Evolutionary conservation across 306 rosid genomes (phyloP), one percentile per base, ranked within the genome.

Genomic region (Abrus precatorius): DNA sequence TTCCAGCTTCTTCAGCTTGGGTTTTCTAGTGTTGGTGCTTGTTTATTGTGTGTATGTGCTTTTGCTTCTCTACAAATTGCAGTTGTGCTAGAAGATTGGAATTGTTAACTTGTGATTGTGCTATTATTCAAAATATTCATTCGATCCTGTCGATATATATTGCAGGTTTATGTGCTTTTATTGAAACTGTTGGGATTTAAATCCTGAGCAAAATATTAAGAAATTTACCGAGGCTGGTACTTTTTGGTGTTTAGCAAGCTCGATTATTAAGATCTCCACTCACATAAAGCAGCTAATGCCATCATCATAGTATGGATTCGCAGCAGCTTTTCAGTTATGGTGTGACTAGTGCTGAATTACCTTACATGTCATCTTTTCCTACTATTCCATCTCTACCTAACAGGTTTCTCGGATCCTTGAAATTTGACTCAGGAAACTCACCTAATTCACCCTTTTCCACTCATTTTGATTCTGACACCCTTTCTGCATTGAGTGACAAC

Each of bases 261-360:
- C 14, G 49, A 9, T 67, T 49, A 32, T 56, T 54, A 13, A 63
- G 73, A 54, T 71, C 43, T 65, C 45, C 44, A 62, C n/a, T 80
- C 30, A 5, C 63, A 49, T 59, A 27, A 63, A 48, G 48, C 76
- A 70, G 84, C 83, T 66, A 83, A 92, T 85, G 93, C 83, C 72
- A 77, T 83, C 74, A 54, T 75, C 76, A 59, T 77, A 92, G 81
- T 7, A 93, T 95, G 99, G 99, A 93, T 79, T 95, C 92, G 0
- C 95, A 80, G 78, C 93, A 87, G 66, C 82, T 90, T 61, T 87
- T 88, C 78, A 77, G 88, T 68, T 88, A 74, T 69, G 79, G 88
- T 52, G 84, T 85, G n/a, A 80, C 87, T 70, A 78, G 85, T 81
- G 83, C 97, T 11, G 88, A 89, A 61, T 40, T 87, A 28, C 89